Percentiles rank a stretch among this genome's conserved stretches.
Conservation (phyloP, 768 basidiomycete genomes). For the Trametes gibbosa region DNA sequence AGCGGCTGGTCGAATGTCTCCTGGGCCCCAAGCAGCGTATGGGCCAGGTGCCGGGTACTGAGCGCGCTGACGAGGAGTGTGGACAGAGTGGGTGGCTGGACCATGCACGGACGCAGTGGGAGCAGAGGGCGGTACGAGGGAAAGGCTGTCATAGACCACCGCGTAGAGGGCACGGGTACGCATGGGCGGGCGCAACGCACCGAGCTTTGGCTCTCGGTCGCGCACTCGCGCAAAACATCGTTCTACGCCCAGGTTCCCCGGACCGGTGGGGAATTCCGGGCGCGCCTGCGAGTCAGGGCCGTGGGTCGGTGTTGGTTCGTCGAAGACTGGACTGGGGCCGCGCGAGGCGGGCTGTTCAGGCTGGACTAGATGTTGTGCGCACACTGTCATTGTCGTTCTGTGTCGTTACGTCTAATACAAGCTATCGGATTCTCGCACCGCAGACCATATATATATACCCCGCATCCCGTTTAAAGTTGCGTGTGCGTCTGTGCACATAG, state of each 20-base stretch:
- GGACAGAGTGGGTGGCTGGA: conserved; percentile 20
- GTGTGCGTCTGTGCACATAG: background rate
- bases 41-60: conserved; percentile 25
- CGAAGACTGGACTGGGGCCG: background rate
- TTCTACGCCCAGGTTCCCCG: background rate
- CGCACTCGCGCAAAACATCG: background rate
- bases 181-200: background rate
- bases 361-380: conserved; percentile 18
- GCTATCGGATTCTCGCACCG: background rate
- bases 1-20: conserved; percentile 38
- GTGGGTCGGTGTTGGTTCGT: background rate
- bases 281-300: background rate
- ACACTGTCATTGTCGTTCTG: conserved; percentile 8
- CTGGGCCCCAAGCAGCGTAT: conserved; percentile 47
- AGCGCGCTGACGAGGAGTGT: background rate
- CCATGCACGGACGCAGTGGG: conserved; percentile 14
- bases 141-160: conserved; percentile 1
- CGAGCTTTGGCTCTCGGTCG: conserved; percentile 7
- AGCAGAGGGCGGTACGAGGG: background rate
- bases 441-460: background rate
- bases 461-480: background rate
- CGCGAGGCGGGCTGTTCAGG: background rate
- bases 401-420: conserved; percentile 19
- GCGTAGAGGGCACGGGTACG: background rate
- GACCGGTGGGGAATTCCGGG: background rate